Conservation (phyloP, 805 yeast species). For the Diddensiella caesifluorescens region DNA sequence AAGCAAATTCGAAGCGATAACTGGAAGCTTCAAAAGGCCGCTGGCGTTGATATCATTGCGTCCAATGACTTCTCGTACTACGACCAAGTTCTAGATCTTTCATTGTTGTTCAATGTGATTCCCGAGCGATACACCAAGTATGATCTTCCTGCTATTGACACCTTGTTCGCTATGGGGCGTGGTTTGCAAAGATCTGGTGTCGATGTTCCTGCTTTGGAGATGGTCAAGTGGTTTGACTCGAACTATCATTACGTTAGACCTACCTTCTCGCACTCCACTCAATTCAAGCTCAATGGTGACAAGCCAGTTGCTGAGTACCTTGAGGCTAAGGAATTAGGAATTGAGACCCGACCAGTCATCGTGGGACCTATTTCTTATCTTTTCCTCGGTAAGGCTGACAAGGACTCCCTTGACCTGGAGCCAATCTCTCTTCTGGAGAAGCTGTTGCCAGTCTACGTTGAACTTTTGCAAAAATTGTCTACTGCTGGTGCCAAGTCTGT, state of each 20-base stretch:
- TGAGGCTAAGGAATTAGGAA: conserved; percentile 95
- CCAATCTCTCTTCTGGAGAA: conserved; percentile 87
- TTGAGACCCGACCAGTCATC: conserved; percentile 95
- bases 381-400: conserved; percentile 95
- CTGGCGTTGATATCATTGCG: conserved; percentile 95
- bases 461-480: conserved; percentile 78
- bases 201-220: conserved; percentile 95
- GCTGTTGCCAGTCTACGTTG: conserved; percentile 88
- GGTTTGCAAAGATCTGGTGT: conserved; percentile 98
- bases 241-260: conserved; percentile 99
- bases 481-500: conserved; percentile 93
- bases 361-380: conserved; percentile 96
- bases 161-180: conserved; percentile 98
- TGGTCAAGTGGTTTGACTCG: conserved; percentile 99
- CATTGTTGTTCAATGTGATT: conserved; percentile 87
- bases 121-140: conserved; percentile 96
- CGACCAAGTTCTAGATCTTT: conserved; percentile 93
- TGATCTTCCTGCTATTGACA: conserved; percentile 83
- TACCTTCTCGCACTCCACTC: conserved; percentile 91
- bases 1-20: conserved; percentile 90
- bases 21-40: conserved; percentile 97
- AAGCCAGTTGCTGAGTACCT: conserved; percentile 97
- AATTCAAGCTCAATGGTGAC: conserved; percentile 91
- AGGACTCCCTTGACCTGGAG: conserved; percentile 91
- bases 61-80: conserved; percentile 98